A percentile compares a stretch with the other conserved stretches of the same genome.
Conservation (phyloP, 1,139 yeast species). For the Candida buenavistaensis region DNA sequence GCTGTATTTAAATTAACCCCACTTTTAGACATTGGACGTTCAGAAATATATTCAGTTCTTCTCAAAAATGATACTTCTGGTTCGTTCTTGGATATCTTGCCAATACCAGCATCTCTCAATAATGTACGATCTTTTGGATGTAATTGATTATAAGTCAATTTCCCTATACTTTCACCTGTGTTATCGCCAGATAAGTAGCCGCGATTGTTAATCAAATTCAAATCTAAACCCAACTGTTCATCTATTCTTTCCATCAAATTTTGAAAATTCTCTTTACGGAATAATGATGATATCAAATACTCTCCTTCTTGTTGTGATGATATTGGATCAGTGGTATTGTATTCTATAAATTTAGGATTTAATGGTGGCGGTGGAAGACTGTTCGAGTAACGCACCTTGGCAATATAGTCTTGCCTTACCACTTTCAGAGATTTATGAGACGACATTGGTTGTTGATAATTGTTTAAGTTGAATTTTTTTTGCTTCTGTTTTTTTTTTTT, state of each 20-base stretch:
- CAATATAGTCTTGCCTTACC: slow-evolving; percentile 81
- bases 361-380: slow-evolving; percentile 92
- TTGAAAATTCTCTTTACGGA: slow-evolving; percentile 72
- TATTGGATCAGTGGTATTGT: slow-evolving; percentile 39
- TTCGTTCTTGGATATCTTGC: slow-evolving; percentile 48
- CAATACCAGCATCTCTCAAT: slow-evolving; percentile 74
- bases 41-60: slow-evolving; percentile 88
- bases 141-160: slow-evolving; percentile 26
- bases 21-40: slow-evolving; percentile 27
- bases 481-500: no score
- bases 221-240: slow-evolving; percentile 75
- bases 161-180: slow-evolving; percentile 23
- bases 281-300: slow-evolving; percentile 67
- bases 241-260: slow-evolving; percentile 65
- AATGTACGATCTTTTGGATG: slow-evolving; percentile 78
- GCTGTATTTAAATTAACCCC: slow-evolving; percentile 12
- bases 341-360: slow-evolving; percentile 79
- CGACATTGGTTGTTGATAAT: slow-evolving; percentile 16
- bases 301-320: slow-evolving; percentile 56
- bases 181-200: slow-evolving; percentile 57
- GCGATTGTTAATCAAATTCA: slow-evolving; percentile 68
- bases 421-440: slow-evolving; percentile 33
- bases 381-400: slow-evolving; percentile 81
- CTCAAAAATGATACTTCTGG: slow-evolving; percentile 81
- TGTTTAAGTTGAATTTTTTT: no score